phyloP scores from a whole-genome alignment of 2,329 filamentous ascomycete species.

The Fusarium camptoceras region DNA sequence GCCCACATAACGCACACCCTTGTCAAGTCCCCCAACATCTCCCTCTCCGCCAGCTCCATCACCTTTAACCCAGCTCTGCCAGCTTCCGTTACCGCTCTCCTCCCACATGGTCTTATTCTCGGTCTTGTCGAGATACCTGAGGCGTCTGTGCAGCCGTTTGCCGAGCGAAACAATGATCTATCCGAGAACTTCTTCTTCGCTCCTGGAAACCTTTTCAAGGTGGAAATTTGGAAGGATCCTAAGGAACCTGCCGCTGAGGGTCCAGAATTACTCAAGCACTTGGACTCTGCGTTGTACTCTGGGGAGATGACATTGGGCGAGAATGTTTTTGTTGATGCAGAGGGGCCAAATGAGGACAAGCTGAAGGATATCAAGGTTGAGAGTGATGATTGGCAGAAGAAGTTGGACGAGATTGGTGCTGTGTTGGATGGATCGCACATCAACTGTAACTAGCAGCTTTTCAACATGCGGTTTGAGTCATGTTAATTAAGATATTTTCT shows the following conservation, averaged over 20 bases:
- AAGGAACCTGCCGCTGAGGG: slow-evolving; percentile 9
- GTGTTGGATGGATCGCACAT: slow-evolving; percentile 36
- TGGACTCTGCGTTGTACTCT: slow-evolving; percentile 10
- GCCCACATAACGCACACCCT: slow-evolving; percentile 59
- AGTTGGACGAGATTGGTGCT: slow-evolving; percentile 39
- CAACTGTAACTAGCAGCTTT: background rate
- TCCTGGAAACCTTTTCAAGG: slow-evolving; percentile 1
- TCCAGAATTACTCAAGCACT: slow-evolving; percentile 3
- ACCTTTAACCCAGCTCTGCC: slow-evolving; percentile 23
- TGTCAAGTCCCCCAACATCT: slow-evolving; percentile 56
- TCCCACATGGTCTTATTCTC: slow-evolving; percentile 45
- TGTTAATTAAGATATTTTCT: background rate
- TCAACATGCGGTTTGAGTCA: background rate
- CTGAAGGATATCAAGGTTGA: slow-evolving; percentile 20
- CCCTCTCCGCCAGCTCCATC: slow-evolving; percentile 47
- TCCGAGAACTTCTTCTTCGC: slow-evolving; percentile 33
- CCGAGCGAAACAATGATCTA: slow-evolving; percentile 28
- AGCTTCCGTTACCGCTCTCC: slow-evolving; percentile 15
- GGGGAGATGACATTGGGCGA: slow-evolving; percentile 18
- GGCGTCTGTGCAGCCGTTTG: slow-evolving; percentile 54
- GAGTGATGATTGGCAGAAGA: slow-evolving; percentile 38
- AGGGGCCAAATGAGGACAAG: slow-evolving; percentile 39
- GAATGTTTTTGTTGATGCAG: slow-evolving; percentile 40
- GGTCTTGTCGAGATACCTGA: slow-evolving; percentile 51
- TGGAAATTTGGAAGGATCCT: slow-evolving; percentile 29